Evolutionary conservation across 768 basidiomycete genomes (phyloP).

Genomic region (Trametes coccinea): DNA sequence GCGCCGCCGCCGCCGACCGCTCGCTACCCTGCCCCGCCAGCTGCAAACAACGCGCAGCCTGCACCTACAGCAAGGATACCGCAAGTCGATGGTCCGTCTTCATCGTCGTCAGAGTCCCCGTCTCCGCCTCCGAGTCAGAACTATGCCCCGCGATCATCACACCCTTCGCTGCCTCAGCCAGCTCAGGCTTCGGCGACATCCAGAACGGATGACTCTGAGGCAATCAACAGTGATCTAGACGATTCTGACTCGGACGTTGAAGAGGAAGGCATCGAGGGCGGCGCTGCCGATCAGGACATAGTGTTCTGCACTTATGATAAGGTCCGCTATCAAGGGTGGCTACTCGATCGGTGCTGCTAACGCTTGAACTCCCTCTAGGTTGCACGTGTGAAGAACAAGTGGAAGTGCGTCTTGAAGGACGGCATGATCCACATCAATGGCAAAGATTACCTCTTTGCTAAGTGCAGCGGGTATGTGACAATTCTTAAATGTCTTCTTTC

Average conservation of each 20-base stretch:
- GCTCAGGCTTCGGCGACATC: constrained; percentile 40
- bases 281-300: constrained; percentile 75
- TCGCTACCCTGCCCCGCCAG: constrained; percentile 19
- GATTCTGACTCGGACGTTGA: constrained; percentile 90
- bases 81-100: constrained; percentile 77
- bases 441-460: constrained; percentile 95
- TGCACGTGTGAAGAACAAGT: constrained; percentile 99
- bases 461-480: constrained; percentile 80
- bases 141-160: constrained; percentile 70
- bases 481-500: neutral
- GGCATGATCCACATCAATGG: constrained; percentile 98
- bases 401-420: constrained; percentile 98
- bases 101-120: constrained; percentile 67
- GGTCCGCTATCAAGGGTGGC: constrained; percentile 36
- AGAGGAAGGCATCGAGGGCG: constrained; percentile 78
- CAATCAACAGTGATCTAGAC: constrained; percentile 95
- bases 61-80: constrained; percentile 48
- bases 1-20: constrained; percentile 26
- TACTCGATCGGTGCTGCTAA: too few species aligned
- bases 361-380: constrained; percentile 52
- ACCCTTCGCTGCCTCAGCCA: constrained; percentile 75
- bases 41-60: neutral
- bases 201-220: constrained; percentile 63
- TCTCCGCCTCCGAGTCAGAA: constrained; percentile 61
- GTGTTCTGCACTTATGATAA: constrained; percentile 99